A percentile compares a stretch with the other conserved stretches of the same genome.
These are phyloP conservation scores for Myrmaecium sp. DNA, from an alignment of 2,329 filamentous ascomycete species.

Conservation along the genomic window DNA sequence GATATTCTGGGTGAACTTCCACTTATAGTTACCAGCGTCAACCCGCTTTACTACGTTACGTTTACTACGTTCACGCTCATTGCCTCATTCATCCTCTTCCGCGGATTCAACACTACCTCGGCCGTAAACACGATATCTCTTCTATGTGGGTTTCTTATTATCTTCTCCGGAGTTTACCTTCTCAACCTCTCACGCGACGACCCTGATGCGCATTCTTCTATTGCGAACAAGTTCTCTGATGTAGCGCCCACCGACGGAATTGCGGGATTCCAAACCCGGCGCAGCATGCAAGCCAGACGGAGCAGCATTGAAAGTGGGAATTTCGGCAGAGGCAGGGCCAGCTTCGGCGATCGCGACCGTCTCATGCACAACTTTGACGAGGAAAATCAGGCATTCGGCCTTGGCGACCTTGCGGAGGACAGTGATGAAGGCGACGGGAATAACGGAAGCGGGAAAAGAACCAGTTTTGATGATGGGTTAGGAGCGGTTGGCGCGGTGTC, in stretches of 20 bases:
- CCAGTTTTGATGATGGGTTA: slow-evolving; percentile 16
- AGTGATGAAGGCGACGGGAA: slow-evolving; percentile 28
- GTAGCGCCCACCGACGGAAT: slow-evolving; percentile 83
- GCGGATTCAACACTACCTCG: slow-evolving; percentile 89
- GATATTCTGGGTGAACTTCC: slow-evolving; percentile 1
- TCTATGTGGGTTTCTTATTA: slow-evolving; percentile 82
- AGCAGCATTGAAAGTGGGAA: slow-evolving; percentile 35
- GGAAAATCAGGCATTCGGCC: slow-evolving; percentile 51
- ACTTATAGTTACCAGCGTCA: slow-evolving; percentile 60
- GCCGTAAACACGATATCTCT: slow-evolving; percentile 83
- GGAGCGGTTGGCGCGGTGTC: too few species aligned
- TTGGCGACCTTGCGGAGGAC: slow-evolving; percentile 66
- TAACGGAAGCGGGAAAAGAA: slow-evolving; percentile 13
- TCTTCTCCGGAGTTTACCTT: slow-evolving; percentile 89
- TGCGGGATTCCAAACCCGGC: slow-evolving; percentile 72
- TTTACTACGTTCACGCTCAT: slow-evolving; percentile 90
- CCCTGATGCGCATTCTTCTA: slow-evolving; percentile 56
- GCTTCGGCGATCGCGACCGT: slow-evolving; percentile 50
- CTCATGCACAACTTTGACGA: slow-evolving; percentile 83
- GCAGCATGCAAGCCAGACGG: slow-evolving; percentile 81
- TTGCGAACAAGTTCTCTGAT: slow-evolving; percentile 40
- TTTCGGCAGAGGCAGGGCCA: slow-evolving; percentile 28
- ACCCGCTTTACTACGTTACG: slow-evolving; percentile 92
- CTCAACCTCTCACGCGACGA: slow-evolving; percentile 90
- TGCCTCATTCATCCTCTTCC: slow-evolving; percentile 90